These are phyloP conservation scores for Podosphaera fusca DNA, from an alignment of 2,329 filamentous ascomycete genomes.

Conservation along the genomic window DNA sequence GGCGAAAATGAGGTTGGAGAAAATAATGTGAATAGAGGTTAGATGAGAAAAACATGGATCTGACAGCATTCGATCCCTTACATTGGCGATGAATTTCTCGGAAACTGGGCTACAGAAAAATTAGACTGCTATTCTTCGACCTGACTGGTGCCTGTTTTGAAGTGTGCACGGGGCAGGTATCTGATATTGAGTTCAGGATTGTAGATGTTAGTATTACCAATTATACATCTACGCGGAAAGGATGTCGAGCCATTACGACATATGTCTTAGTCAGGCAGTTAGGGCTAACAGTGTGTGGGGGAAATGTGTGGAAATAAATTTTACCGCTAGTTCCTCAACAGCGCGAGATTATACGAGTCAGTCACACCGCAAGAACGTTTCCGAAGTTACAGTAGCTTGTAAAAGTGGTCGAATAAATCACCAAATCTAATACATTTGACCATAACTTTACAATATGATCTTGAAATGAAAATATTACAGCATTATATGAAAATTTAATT, in stretches of 20 bases:
- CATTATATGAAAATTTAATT: too few species aligned
- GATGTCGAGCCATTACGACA: too few species aligned
- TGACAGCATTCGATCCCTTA: not conserved
- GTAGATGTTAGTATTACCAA: too few species aligned
- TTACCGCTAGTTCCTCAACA: not conserved
- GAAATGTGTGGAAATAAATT: not conserved
- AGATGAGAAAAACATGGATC: not conserved
- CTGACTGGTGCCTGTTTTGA: not conserved
- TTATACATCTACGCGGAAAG: too few species aligned
- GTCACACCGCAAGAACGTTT: not conserved
- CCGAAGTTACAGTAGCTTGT: not conserved
- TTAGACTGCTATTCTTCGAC: not conserved
- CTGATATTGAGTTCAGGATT: not conserved
- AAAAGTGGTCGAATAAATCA: too few species aligned
- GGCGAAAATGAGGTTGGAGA: constrained; percentile 11
- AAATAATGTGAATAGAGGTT: not conserved
- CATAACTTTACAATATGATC: too few species aligned
- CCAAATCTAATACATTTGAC: too few species aligned
- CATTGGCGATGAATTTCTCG: not conserved
- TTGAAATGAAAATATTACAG: too few species aligned
- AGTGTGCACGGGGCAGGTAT: not conserved
- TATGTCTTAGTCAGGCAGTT: not conserved
- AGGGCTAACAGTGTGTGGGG: not conserved
- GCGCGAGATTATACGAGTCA: not conserved
- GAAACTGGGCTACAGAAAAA: not conserved